Evolutionary conservation across 768 basidiomycete species (phyloP).

Genomic region (Hydnum rufescens): DNA sequence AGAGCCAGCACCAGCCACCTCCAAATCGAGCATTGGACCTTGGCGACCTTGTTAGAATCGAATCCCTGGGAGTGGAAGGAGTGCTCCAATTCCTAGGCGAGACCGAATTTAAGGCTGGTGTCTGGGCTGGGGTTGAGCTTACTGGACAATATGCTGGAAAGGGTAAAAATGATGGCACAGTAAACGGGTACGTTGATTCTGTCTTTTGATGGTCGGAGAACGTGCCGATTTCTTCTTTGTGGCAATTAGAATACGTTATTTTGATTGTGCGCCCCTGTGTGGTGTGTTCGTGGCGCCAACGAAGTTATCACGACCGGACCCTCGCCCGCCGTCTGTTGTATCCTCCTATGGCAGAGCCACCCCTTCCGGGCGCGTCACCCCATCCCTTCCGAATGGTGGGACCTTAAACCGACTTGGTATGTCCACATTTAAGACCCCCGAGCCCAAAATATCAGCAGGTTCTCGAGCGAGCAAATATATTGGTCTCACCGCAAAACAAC

Average conservation of each 20-base stretch:
- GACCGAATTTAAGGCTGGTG: constrained; percentile 74
- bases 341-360: constrained; percentile 42
- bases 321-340: constrained; percentile 61
- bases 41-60: constrained; percentile 72
- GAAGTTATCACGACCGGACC: constrained; percentile 66
- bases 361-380: constrained; percentile 12
- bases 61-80: constrained; percentile 79
- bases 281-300: constrained; percentile 77
- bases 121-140: constrained; percentile 90
- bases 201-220: background rate
- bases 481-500: constrained; percentile 66
- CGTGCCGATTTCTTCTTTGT: background rate
- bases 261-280: constrained; percentile 61
- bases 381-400: constrained; percentile 16
- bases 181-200: constrained; percentile 48
- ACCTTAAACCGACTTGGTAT: constrained; percentile 9
- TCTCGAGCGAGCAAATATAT: constrained; percentile 73
- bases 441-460: constrained; percentile 45
- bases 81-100: constrained; percentile 58
- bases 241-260: constrained; percentile 53
- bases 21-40: constrained; percentile 15
- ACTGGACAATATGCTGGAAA: constrained; percentile 68
- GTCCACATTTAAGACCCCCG: constrained; percentile 4
- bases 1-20: background rate
- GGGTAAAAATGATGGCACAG: constrained; percentile 89